These are phyloP conservation scores for Funneliformis geosporum DNA, from an alignment of 192 early-diverging fungal genomes.

Conservation along the genomic window DNA sequence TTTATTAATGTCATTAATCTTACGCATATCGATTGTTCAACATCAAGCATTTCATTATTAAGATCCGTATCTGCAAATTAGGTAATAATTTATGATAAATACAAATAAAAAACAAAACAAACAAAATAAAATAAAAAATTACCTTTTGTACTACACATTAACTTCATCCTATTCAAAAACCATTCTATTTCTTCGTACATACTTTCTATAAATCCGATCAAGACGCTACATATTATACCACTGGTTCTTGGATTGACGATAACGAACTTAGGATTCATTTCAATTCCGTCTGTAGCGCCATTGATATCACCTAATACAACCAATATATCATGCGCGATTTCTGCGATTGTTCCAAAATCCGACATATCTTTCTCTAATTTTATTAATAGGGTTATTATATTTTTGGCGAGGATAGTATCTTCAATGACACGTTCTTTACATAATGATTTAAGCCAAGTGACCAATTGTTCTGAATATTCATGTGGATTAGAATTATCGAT, in stretches of 20 bases:
- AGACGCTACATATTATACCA: constrained; percentile 34
- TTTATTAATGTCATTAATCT: constrained; percentile 43
- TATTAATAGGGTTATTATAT: constrained; percentile 43
- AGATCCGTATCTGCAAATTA: background rate
- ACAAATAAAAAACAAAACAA: background rate
- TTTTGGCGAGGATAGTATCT: constrained; percentile 43
- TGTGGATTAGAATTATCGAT: constrained; percentile 17
- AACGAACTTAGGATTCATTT: constrained; percentile 34
- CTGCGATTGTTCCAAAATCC: constrained; percentile 35
- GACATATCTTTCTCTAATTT: constrained; percentile 40
- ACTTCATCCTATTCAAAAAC: constrained; percentile 44
- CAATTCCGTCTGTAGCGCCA: constrained; percentile 37
- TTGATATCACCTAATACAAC: constrained; percentile 24
- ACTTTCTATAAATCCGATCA: constrained; percentile 48
- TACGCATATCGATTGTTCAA: constrained; percentile 48
- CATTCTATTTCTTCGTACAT: constrained; percentile 53
- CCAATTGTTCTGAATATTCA: constrained; percentile 36
- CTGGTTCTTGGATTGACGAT: constrained; percentile 50
- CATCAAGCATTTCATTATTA: constrained; percentile 13
- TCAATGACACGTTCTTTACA: constrained; percentile 49
- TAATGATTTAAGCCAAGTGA: constrained; percentile 45
- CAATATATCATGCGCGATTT: constrained; percentile 40
- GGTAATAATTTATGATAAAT: background rate
- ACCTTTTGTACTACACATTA: constrained; percentile 34
- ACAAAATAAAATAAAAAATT: background rate